Conservation (phyloP, 352 stramenopile genomes). For the Phytophthora syringae region DNA sequence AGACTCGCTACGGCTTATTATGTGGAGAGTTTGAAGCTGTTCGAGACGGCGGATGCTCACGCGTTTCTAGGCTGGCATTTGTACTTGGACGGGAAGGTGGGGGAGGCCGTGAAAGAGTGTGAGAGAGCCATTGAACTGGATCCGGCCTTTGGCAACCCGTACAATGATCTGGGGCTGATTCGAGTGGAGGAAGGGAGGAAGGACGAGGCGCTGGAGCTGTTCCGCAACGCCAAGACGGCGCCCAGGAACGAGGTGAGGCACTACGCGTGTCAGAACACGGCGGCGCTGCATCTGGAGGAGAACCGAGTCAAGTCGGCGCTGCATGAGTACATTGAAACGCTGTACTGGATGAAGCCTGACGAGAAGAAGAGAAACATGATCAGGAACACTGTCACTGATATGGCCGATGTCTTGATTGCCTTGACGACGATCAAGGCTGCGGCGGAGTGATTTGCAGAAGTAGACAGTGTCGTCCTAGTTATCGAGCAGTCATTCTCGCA, state of each 20-base stretch:
- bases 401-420: conserved; percentile 65
- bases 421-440: conserved; percentile 46
- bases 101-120: conserved; percentile 59
- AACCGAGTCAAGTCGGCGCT: conserved; percentile 67
- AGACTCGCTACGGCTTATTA: conserved; percentile 76
- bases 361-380: conserved; percentile 52
- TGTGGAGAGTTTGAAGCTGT: conserved; percentile 66
- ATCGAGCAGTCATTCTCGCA: too few relatives aligned
- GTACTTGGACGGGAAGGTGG: conserved; percentile 67
- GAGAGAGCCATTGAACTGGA: conserved; percentile 72
- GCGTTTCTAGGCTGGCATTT: conserved; percentile 75
- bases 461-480: too few relatives aligned
- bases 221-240: conserved; percentile 64
- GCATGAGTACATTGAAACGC: conserved; percentile 78
- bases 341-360: conserved; percentile 71
- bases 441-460: conserved; percentile 21
- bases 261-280: conserved; percentile 73
- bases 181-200: conserved; percentile 64
- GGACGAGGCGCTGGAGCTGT: conserved; percentile 62
- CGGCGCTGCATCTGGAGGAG: conserved; percentile 64
- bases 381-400: conserved; percentile 73
- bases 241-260: conserved; percentile 74
- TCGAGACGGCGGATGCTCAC: conserved; percentile 70
- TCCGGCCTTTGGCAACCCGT: conserved; percentile 69
- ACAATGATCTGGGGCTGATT: conserved; percentile 78